Evolutionary conservation across 352 stramenopile species (phyloP).

Genomic region (Blastocystis sp.): DNA sequence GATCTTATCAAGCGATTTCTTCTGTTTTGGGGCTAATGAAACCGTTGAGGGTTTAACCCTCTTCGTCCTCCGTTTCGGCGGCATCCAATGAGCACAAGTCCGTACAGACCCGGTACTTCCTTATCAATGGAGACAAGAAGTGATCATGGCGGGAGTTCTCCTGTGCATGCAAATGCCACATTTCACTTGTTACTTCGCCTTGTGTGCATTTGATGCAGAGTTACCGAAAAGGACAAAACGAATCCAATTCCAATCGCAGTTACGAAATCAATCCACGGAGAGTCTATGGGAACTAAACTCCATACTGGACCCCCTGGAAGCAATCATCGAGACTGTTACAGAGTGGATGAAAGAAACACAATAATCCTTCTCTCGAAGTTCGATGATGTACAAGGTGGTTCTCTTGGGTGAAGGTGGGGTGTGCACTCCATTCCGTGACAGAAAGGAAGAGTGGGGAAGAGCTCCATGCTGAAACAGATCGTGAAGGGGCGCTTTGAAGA

Average conservation of each 20-base stretch:
- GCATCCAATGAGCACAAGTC: not conserved
- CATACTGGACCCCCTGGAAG: too few species aligned
- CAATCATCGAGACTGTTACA: too few species aligned
- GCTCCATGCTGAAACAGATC: constrained; percentile 61
- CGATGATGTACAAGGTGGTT: constrained; percentile 52
- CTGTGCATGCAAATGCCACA: too few species aligned
- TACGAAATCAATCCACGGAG: too few species aligned
- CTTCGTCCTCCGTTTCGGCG: not conserved
- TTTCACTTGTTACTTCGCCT: too few species aligned
- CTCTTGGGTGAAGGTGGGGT: constrained; percentile 44
- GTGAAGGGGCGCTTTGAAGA: constrained; percentile 49
- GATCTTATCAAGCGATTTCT: not conserved
- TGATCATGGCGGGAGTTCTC: too few species aligned
- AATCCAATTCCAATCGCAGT: too few species aligned
- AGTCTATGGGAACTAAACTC: too few species aligned
- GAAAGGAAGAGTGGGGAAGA: constrained; percentile 59
- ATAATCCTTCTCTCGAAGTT: not conserved
- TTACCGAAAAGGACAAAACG: too few species aligned
- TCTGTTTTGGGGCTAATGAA: not conserved
- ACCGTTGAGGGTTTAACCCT: not conserved
- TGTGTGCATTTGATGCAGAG: too few species aligned
- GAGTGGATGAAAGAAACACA: not conserved
- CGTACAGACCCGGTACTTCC: too few species aligned
- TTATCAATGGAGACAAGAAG: too few species aligned
- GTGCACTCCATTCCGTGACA: not conserved